Conservation (phyloP, 768 basidiomycete species). For the Trametes elegans region DNA sequence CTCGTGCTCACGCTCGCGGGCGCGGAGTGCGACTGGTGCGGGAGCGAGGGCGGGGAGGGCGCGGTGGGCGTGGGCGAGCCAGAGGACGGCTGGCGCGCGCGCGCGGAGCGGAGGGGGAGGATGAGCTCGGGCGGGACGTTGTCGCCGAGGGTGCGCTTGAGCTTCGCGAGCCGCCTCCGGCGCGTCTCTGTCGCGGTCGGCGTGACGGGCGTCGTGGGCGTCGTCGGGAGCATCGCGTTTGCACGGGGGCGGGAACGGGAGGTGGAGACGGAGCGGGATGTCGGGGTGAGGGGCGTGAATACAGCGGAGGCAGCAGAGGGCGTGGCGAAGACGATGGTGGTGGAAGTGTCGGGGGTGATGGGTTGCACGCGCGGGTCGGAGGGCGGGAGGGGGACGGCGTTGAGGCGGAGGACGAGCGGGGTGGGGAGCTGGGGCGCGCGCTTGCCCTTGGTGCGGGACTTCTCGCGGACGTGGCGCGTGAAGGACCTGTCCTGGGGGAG, state of each 20-base stretch:
- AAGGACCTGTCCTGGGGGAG: conserved; percentile 18
- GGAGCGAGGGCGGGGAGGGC: not conserved
- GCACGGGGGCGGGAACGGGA: no score
- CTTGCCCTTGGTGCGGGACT: conserved; percentile 13
- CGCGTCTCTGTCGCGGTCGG: conserved; percentile 35
- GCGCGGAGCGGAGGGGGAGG: conserved; percentile 25
- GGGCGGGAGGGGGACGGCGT: conserved; percentile 28
- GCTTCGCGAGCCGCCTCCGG: conserved; percentile 55
- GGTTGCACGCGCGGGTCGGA: conserved; percentile 30
- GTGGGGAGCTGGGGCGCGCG: conserved; percentile 20
- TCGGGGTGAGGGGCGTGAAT: not conserved
- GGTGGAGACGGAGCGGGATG: no score
- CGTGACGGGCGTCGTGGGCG: conserved; percentile 25
- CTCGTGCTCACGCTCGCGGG: not conserved
- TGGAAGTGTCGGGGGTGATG: conserved; percentile 33
- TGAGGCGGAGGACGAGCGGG: conserved; percentile 34
- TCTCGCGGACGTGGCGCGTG: conserved; percentile 17
- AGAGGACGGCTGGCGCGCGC: not conserved
- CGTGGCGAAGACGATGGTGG: conserved; percentile 16
- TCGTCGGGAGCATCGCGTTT: conserved; percentile 16
- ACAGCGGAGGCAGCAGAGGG: not conserved
- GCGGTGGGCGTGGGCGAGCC: not conserved
- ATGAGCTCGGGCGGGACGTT: conserved; percentile 57
- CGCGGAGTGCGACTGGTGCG: not conserved
- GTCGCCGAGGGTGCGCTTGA: conserved; percentile 57